Percentiles rank a stretch among this genome's conserved stretches.
Evolutionary conservation across 2,329 filamentous ascomycete species (phyloP).

Genomic region (Aspergillus alliaceus): DNA sequence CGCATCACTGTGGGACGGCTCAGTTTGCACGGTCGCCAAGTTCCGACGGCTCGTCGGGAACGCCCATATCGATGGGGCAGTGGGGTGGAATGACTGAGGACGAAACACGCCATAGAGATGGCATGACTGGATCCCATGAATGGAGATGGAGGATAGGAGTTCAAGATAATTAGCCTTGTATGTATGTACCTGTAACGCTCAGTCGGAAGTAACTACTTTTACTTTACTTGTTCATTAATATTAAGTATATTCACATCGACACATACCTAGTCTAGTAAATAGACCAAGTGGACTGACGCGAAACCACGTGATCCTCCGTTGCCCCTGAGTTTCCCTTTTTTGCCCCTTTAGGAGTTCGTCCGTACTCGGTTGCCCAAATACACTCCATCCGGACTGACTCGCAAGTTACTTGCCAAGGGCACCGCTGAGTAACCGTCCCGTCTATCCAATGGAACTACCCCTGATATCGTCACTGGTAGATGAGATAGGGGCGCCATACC

Average conservation of each 20-base stretch:
- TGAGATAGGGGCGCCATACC: background rate
- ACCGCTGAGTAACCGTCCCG: background rate
- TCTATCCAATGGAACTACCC: background rate
- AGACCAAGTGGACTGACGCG: background rate
- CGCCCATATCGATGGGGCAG: background rate
- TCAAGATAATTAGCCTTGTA: background rate
- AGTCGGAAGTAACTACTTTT: too few relatives aligned
- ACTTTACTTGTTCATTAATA: too few relatives aligned
- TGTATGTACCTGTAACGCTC: background rate
- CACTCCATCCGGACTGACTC: background rate
- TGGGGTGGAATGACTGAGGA: conserved; percentile 1
- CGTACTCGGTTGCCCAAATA: background rate
- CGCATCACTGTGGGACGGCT: background rate
- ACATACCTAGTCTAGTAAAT: background rate
- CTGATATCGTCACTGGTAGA: background rate
- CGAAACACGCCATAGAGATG: conserved; percentile 1
- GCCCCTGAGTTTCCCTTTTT: background rate
- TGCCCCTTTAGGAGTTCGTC: background rate
- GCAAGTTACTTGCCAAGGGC: background rate
- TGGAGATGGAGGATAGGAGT: background rate
- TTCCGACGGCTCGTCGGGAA: background rate
- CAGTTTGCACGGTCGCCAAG: background rate
- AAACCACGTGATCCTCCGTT: background rate
- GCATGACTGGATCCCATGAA: background rate
- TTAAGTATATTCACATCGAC: too few relatives aligned